Percentiles rank a stretch among this genome's conserved stretches.
phyloP scores from a whole-genome alignment of 495 filamentous ascomycete genomes.

The Endocarpon pusillum region DNA sequence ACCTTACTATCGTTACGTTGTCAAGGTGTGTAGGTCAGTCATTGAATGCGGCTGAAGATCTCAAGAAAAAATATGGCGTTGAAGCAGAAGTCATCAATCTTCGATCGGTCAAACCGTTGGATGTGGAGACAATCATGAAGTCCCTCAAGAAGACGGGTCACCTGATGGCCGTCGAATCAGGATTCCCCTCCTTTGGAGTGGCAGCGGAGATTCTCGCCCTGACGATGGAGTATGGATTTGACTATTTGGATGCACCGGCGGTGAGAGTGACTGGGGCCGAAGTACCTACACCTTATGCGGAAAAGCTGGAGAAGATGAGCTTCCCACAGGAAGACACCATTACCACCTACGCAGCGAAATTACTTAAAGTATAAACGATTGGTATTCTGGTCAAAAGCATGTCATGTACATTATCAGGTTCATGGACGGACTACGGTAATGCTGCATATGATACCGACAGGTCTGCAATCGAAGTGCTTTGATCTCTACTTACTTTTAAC shows the following conservation, averaged over 20 bases:
- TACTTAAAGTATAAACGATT: constrained; percentile 50
- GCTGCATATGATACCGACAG: no score
- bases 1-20: constrained; percentile 85
- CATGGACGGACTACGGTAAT: no score
- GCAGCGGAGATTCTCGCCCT: constrained; percentile 80
- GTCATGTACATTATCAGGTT: no score
- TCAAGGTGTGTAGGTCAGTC: constrained; percentile 93
- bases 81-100: constrained; percentile 97
- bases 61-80: constrained; percentile 92
- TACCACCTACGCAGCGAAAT: constrained; percentile 63
- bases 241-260: constrained; percentile 87
- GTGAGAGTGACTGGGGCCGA: constrained; percentile 89
- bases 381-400: no score
- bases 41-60: constrained; percentile 65
- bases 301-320: constrained; percentile 72
- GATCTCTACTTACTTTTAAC: no score
- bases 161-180: constrained; percentile 83
- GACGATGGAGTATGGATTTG: constrained; percentile 94
- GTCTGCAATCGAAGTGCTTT: no score
- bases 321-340: constrained; percentile 84
- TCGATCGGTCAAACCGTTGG: constrained; percentile 87
- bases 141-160: constrained; percentile 96
- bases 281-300: constrained; percentile 85
- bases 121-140: constrained; percentile 85
- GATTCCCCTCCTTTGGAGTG: constrained; percentile 89